These are phyloP conservation scores for Boletales sp. DNA, from an alignment of 768 basidiomycete genomes.

Conservation along the genomic window DNA sequence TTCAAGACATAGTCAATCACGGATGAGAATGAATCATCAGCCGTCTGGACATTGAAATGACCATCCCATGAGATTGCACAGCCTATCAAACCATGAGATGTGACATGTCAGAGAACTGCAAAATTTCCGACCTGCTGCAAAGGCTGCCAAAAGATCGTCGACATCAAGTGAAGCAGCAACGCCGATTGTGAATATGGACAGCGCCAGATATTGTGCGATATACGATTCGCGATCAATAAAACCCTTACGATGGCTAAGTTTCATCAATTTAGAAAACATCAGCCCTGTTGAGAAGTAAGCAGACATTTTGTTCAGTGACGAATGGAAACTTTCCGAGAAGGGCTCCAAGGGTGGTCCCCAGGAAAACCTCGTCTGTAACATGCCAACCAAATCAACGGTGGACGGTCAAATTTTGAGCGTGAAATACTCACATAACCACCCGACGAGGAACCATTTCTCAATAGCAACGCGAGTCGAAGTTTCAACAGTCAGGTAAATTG, in stretches of 20 bases:
- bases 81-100: constrained; percentile 41
- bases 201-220: constrained; percentile 77
- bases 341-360: constrained; percentile 70
- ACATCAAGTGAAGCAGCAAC: constrained; percentile 74
- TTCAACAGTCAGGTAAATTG: constrained; percentile 83
- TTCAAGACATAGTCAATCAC: constrained; percentile 88
- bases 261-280: constrained; percentile 72
- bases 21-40: constrained; percentile 84
- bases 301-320: neutral
- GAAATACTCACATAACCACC: constrained; percentile 59
- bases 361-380: constrained; percentile 69
- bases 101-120: neutral
- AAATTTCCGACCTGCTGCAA: constrained; percentile 62
- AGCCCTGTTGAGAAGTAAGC: constrained; percentile 41
- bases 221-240: constrained; percentile 82
- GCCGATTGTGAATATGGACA: constrained; percentile 75
- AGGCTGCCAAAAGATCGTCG: constrained; percentile 88
- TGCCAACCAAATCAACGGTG: neutral
- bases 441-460: constrained; percentile 81
- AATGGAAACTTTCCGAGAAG: constrained; percentile 36
- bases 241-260: constrained; percentile 54
- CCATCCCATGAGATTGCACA: constrained; percentile 92
- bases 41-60: constrained; percentile 73
- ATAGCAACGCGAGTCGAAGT: constrained; percentile 58
- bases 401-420: neutral